Conservation (phyloP, 177 flowering plant genomes). For the Vitis hybrid region DNA sequence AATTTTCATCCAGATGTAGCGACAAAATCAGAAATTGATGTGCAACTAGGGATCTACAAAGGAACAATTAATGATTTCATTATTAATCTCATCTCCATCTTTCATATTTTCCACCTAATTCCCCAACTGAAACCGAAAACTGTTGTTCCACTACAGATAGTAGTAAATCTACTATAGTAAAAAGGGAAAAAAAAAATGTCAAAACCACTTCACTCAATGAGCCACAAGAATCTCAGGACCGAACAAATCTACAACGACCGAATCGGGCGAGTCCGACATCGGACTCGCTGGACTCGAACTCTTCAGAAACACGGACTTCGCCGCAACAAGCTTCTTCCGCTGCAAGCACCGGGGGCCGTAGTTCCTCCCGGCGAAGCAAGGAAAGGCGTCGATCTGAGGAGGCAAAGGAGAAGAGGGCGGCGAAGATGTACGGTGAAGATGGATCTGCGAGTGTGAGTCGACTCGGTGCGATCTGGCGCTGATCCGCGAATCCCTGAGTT, state of each 20-base stretch:
- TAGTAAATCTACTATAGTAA: conserved; percentile 11
- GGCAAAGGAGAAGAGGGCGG: conserved; percentile 10
- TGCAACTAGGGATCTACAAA: too few relatives aligned
- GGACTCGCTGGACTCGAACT: conserved; percentile 25
- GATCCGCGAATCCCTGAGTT: conserved; percentile 35
- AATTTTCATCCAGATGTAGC: too few relatives aligned
- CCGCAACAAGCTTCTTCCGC: conserved; percentile 59
- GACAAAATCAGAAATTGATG: too few relatives aligned
- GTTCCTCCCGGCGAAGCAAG: conserved; percentile 39
- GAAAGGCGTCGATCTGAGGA: conserved; percentile 24
- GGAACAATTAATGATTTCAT: conserved; percentile 1
- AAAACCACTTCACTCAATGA: conserved; percentile 29
- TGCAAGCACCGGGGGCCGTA: conserved; percentile 47
- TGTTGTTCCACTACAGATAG: not conserved
- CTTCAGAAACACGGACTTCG: conserved; percentile 31
- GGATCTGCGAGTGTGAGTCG: conserved; percentile 16
- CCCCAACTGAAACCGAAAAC: too few relatives aligned
- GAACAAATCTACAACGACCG: conserved; percentile 33
- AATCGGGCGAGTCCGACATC: conserved; percentile 27
- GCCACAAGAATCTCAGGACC: conserved; percentile 38
- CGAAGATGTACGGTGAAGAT: conserved; percentile 8
- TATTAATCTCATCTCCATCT: conserved; percentile 1
- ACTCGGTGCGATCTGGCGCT: conserved; percentile 29
- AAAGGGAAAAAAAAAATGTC: not conserved
- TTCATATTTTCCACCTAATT: not conserved